Evolutionary conservation across 164 flowering plant species (phyloP).

Genomic region (Chimonanthus praecox): DNA sequence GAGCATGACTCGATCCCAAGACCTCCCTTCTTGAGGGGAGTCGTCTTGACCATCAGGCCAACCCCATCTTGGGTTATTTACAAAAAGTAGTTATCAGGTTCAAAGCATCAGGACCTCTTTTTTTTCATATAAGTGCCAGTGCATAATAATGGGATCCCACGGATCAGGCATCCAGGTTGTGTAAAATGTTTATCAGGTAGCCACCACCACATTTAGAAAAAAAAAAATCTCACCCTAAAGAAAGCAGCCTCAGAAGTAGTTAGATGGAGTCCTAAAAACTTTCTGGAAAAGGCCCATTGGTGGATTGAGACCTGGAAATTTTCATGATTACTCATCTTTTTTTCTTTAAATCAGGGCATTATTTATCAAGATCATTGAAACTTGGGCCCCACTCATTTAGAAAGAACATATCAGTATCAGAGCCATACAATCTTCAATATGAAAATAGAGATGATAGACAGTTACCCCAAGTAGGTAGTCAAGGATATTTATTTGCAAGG

Average conservation of each 20-base stretch:
- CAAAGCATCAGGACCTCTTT: not conserved
- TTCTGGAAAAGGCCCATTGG: not conserved
- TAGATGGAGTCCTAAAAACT: not conserved
- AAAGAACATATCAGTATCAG: not conserved
- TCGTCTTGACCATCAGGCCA: too few relatives aligned
- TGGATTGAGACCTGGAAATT: not conserved
- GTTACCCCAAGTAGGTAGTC: constrained; percentile 90
- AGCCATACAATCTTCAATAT: not conserved
- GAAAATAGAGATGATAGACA: not conserved
- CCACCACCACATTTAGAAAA: not conserved
- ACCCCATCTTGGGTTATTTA: too few relatives aligned
- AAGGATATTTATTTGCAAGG: constrained; percentile 81
- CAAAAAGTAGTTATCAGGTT: too few relatives aligned
- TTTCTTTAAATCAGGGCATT: not conserved
- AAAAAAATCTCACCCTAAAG: not conserved
- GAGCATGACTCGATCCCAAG: too few relatives aligned
- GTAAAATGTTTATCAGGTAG: not conserved
- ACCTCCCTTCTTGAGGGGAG: too few relatives aligned
- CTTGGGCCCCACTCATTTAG: not conserved
- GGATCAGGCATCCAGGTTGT: not conserved
- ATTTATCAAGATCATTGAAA: not conserved
- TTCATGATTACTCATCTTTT: too few relatives aligned
- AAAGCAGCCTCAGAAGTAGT: not conserved
- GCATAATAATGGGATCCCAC: not conserved
- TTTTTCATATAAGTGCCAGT: not conserved